Evolutionary conservation across 1,284 basidiomycete genomes (phyloP), one percentile per base, ranked within the genome.

Genomic region (Cryptococcus sp.): DNA sequence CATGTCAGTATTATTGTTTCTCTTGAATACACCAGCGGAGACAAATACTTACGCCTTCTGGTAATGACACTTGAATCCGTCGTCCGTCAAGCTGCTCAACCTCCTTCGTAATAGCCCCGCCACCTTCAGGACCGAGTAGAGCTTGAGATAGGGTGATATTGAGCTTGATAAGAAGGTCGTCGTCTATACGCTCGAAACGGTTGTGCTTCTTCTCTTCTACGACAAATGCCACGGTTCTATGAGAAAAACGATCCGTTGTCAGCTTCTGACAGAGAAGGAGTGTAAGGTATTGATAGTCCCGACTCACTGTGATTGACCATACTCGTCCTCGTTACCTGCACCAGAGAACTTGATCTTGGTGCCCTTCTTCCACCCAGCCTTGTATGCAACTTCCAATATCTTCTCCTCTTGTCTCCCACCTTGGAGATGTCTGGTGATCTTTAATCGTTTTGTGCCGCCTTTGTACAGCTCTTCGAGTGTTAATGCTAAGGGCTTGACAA

Each of bases 391-490:
- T 72, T 93, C 91, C 58, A 96, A 84, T 8, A 94, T 87, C 78
- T 94, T 96, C 64, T 95, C 91, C 76, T 96, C 93, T 15, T 85
- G 87, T 15, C 81, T 78, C 1, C 94, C 93, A 56, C 83, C 82
- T 25, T 87, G 77, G 54, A 89, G 78, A 66, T 85, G 85, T 53
- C 93, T 86, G 3, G 87, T 87, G 58, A 99, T 86, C 78, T 93
- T 95, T 59, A 99, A 84, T 66, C 87, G 89, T 78, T 98, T 99
- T 26, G 87, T 88, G 2, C 87, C 82, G 34, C 96, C 96, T 47
- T 81, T 83, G 80, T 91, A 95, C n/a, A 99, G 84, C 50, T 99
- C 95, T 69, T 93, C 87, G 6, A 99, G 83, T 0, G 93, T 85
- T 29, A 96, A 81, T 62, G 91, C 91, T 59, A 98, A 85, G 0